Evolutionary conservation across 2,329 filamentous ascomycete genomes (phyloP), one percentile per base, ranked within the genome.

Genomic region (Ceratocystis diversiconidia): DNA sequence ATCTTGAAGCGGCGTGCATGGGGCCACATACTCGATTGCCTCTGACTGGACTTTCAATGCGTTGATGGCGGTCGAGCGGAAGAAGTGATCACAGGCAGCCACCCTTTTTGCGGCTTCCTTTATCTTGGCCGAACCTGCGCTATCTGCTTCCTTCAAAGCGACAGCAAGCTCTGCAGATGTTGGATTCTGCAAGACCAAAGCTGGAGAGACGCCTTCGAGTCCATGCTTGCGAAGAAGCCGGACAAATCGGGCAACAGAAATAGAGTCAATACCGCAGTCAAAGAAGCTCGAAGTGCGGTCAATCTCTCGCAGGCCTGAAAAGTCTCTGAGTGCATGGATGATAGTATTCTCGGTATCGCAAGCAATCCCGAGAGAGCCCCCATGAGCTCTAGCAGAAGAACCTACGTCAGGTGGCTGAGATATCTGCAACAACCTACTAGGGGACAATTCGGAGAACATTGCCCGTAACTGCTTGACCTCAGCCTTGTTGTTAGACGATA

Each of bases 401-500:
- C 70, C 75, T 72, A 19, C 17, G 12, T 7, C 43, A 1, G 28
- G 3, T 5, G 59, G 0, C 25, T 69, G 70, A 68, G 70, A 65
- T 69, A 68, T 65, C 66, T 74, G 66, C 69, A 69, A 63, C 22
- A 95, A 75, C 7, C 85, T 77, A 43, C 84, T 82, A 0, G 81
- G 75, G 0, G 81, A 79, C 2, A 92, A 72, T 0, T 77, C 75
- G 8, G 81, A 75, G 71, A 92, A 96, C 1, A 95, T 74, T 0
- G 75, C 74, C 66, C 82, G 86, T 2, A 96, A 75, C 44, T 79
- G 78, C 71, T 88, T 92, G 5, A 80, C 79, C 70, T 96, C 91
- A 0, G 88, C 87, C 72, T 96, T 96, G 74, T 96, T 96, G 73
- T 96, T 96, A 5, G 88, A 78, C 1, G 90, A 95, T 0, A 96